Conservation (phyloP, 257 asterid species). For the Primulina eburnea region DNA sequence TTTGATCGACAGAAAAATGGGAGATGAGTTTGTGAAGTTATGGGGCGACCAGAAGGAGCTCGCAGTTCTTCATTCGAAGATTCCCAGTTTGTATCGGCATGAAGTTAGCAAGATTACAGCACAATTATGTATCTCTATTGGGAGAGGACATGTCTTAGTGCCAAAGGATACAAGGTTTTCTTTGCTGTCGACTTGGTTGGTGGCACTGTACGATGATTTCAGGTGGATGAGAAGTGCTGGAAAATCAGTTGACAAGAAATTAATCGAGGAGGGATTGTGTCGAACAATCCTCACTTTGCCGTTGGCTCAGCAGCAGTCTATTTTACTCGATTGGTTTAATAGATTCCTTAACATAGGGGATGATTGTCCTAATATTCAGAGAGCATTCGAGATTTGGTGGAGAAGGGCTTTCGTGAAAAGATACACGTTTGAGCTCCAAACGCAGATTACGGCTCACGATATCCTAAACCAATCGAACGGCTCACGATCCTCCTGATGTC, state of each 20-base stretch:
- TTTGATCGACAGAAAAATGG: constrained; percentile 58
- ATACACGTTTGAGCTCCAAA: constrained; percentile 44
- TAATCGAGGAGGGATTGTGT: constrained; percentile 79
- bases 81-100: constrained; percentile 74
- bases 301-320: constrained; percentile 61
- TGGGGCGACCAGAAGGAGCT: constrained; percentile 97
- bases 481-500: neutral
- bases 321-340: constrained; percentile 76
- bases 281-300: constrained; percentile 79
- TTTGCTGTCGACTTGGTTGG: constrained; percentile 83
- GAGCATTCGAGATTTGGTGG: constrained; percentile 96
- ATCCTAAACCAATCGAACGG: constrained; percentile 42
- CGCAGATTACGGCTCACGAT: constrained; percentile 69
- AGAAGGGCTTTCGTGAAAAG: constrained; percentile 79
- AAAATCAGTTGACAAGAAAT: constrained; percentile 62
- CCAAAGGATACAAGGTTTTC: constrained; percentile 59
- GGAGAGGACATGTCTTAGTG: constrained; percentile 67
- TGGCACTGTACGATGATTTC: constrained; percentile 79
- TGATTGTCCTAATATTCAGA: constrained; percentile 88
- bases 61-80: constrained; percentile 71
- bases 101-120: constrained; percentile 90
- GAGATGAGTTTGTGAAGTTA: constrained; percentile 70
- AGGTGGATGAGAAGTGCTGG: constrained; percentile 82
- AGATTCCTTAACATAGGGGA: constrained; percentile 80
- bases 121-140: constrained; percentile 73